A percentile compares a stretch with the other conserved stretches of the same genome.
Conservation (phyloP, 2,329 filamentous ascomycete species). For the Mariannaea elegans region DNA sequence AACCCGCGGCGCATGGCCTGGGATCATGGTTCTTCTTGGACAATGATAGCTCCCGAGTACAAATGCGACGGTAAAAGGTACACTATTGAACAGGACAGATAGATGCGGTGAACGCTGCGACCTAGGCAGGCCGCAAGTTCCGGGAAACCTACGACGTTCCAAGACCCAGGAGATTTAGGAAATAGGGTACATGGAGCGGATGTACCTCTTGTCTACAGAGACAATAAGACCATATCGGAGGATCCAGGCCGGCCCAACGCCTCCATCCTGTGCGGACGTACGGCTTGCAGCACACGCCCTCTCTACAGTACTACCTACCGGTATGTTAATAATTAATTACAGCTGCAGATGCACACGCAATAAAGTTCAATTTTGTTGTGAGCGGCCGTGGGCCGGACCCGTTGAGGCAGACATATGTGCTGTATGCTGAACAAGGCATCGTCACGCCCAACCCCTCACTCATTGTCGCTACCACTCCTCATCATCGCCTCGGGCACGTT, state of each 20-base stretch:
- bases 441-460: not conserved
- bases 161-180: not conserved
- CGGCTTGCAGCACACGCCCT: conserved; percentile 11
- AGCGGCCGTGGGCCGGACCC: no score
- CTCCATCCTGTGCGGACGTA: not conserved
- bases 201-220: conserved; percentile 17
- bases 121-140: not conserved
- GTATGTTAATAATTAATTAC: not conserved
- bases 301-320: no score
- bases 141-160: not conserved
- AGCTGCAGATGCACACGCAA: not conserved
- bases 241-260: conserved; percentile 8
- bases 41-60: not conserved
- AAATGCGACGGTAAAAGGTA: not conserved
- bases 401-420: no score
- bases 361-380: conserved; percentile 6
- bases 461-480: conserved; percentile 19
- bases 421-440: no score
- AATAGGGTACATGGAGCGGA: conserved; percentile 10
- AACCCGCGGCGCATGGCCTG: conserved; percentile 24
- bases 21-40: conserved; percentile 26
- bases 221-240: conserved; percentile 25
- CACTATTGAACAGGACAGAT: not conserved
- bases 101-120: not conserved
- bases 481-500: conserved; percentile 29